These are phyloP conservation scores for Hondaea fermentalgiana DNA, from an alignment of 108 stramenopile genomes.

Conservation along the genomic window DNA sequence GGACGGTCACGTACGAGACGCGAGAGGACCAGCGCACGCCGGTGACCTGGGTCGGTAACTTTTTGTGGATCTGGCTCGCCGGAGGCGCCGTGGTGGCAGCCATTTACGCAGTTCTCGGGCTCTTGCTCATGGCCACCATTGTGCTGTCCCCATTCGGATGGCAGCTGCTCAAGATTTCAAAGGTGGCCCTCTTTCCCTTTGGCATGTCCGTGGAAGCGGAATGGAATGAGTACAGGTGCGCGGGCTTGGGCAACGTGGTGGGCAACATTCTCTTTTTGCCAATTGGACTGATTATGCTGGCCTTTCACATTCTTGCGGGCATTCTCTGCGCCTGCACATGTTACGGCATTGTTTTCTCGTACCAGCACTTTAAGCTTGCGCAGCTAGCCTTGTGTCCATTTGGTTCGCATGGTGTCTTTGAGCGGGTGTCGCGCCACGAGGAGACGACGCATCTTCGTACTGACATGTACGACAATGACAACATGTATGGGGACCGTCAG, in stretches of 20 bases:
- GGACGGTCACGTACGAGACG: neutral
- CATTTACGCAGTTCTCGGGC: neutral
- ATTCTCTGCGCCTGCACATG: constrained; percentile 11
- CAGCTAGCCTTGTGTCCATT: neutral
- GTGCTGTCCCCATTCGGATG: neutral
- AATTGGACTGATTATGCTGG: neutral
- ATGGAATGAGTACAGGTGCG: neutral
- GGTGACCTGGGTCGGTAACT: neutral
- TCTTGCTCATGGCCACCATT: neutral
- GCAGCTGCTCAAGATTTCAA: neutral
- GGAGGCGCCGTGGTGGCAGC: constrained; percentile 1
- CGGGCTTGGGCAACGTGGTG: neutral
- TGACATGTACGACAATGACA: neutral
- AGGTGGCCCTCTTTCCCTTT: neutral
- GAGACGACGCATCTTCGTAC: neutral
- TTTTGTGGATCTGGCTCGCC: constrained; percentile 10
- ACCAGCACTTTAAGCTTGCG: constrained; percentile 4
- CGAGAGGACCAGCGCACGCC: neutral
- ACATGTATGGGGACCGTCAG: neutral
- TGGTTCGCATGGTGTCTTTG: neutral
- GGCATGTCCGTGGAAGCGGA: neutral
- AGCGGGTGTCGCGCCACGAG: neutral
- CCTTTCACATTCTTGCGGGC: neutral
- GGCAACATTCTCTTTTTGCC: neutral
- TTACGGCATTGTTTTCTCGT: neutral